Percentiles rank a stretch among this genome's conserved stretches.
Evolutionary conservation across 257 asterid genomes (phyloP).

Genomic region (Penstemon newberryi): DNA sequence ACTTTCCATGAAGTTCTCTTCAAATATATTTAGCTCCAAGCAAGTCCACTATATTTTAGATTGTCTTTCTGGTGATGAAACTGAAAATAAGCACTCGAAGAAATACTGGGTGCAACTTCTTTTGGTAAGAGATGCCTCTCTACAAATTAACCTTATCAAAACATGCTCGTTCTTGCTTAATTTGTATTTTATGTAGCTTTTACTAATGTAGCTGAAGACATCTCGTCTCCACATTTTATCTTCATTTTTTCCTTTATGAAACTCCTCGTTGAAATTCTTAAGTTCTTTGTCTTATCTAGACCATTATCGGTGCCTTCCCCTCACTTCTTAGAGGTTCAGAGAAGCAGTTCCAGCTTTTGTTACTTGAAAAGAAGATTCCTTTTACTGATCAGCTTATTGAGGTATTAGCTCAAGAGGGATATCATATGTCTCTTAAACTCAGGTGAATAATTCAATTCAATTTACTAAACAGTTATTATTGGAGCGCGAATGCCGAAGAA

Average conservation of each 20-base stretch:
- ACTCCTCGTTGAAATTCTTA: not conserved
- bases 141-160: constrained; percentile 5
- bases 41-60: constrained; percentile 58
- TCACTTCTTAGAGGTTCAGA: constrained; percentile 72
- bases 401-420: constrained; percentile 68
- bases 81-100: constrained; percentile 45
- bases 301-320: constrained; percentile 68
- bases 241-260: constrained; percentile 12
- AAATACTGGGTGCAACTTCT: constrained; percentile 60
- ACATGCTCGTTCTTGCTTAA: constrained; percentile 4
- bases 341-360: constrained; percentile 50
- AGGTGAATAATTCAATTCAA: constrained; percentile 48
- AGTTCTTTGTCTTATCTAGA: constrained; percentile 44
- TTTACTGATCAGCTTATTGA: constrained; percentile 65
- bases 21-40: constrained; percentile 62
- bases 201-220: constrained; percentile 11
- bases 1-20: constrained; percentile 59
- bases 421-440: constrained; percentile 46
- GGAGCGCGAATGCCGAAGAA: constrained; percentile 20
- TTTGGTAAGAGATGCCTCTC: constrained; percentile 56
- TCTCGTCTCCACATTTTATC: constrained; percentile 5
- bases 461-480: constrained; percentile 18
- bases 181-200: constrained; percentile 12
- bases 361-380: constrained; percentile 55
- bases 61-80: constrained; percentile 45